Evolutionary conservation across 2,329 filamentous ascomycete species (phyloP), one percentile per base, ranked within the genome.

Genomic region (Pseudonectria foliicola): DNA sequence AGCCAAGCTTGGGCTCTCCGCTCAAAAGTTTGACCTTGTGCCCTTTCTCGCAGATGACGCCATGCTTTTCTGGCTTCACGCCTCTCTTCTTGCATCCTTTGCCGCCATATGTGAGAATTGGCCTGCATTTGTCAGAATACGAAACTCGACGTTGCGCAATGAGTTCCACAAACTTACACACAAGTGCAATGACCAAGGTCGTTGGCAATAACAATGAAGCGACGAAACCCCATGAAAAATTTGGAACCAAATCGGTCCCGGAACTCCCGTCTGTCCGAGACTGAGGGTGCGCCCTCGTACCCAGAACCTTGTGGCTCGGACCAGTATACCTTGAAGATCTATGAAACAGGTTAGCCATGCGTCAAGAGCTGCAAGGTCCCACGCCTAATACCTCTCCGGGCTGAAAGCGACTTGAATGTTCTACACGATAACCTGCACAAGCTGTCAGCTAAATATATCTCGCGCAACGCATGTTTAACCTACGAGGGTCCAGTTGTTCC

Each of bases 301-400:
- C 50, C 42, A 33, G 53, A 44, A 8, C 70, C 71, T 16, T 57
- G 55, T 0, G 73, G 73, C 31, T 77, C 71, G 7, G 66, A 63
- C 72, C 73, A 77, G 13, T 68, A 52, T 2, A 73, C 62, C 46
- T 75, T 77, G 54, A 76, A 72, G 13, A 77, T 67, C 71, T 73
- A 36, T 13, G 3, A 2, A 15, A 13, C 6, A 24, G 35, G 39
- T 38, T 29, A 29, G 27, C 7, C 29, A 26, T 24, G 7, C 40
- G 33, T 12, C 10, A 11, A 6, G 7, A n/a, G 18, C 8, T 11
- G 10, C 7, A 6, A 21, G 14, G 12, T 12, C 11, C 16, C 3
- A 13, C 3, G 4, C 5, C 8, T 5, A 21, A 45, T 46, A 64
- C 67, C 53, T 60, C 56, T 35, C 67, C 67, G 3, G 64, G 63